phyloP scores from a whole-genome alignment of 2,329 filamentous ascomycete genomes.

The Fusarium virguliforme region DNA sequence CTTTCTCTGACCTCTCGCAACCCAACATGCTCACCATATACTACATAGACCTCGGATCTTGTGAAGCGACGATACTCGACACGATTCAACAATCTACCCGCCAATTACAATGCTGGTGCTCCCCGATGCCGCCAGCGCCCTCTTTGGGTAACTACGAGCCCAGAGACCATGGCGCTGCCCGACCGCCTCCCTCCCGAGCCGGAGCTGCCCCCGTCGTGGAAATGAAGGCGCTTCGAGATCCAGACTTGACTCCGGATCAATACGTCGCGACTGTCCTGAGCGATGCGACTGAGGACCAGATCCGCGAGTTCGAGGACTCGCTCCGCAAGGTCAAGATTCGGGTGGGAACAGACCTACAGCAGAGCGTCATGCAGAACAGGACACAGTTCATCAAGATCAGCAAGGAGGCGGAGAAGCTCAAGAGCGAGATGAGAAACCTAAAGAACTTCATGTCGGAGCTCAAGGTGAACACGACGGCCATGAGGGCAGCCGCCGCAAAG shows the following conservation, averaged over 20 bases:
- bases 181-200: conserved; percentile 69
- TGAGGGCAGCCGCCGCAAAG: conserved; percentile 73
- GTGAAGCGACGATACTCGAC: conserved; percentile 97
- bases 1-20: conserved; percentile 21
- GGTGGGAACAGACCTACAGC: conserved; percentile 88
- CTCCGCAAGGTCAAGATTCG: conserved; percentile 83
- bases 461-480: conserved; percentile 80
- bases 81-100: conserved; percentile 84
- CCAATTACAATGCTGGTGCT: conserved; percentile 78
- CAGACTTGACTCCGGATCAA: conserved; percentile 83
- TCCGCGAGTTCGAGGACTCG: conserved; percentile 83
- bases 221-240: conserved; percentile 83
- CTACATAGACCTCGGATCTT: conserved; percentile 78
- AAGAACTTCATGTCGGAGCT: conserved; percentile 93
- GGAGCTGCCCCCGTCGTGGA: conserved; percentile 79
- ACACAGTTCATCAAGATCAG: conserved; percentile 99
- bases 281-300: conserved; percentile 90
- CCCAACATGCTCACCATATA: conserved; percentile 39
- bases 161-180: conserved; percentile 58
- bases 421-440: conserved; percentile 93
- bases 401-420: conserved; percentile 98
- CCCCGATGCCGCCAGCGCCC: conserved; percentile 81
- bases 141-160: conserved; percentile 72
- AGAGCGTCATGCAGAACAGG: conserved; percentile 96
- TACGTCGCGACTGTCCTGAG: conserved; percentile 82